Base-by-base conservation (phyloP, 176 grass and related monocot species). In the Musa beccarii region DNA sequence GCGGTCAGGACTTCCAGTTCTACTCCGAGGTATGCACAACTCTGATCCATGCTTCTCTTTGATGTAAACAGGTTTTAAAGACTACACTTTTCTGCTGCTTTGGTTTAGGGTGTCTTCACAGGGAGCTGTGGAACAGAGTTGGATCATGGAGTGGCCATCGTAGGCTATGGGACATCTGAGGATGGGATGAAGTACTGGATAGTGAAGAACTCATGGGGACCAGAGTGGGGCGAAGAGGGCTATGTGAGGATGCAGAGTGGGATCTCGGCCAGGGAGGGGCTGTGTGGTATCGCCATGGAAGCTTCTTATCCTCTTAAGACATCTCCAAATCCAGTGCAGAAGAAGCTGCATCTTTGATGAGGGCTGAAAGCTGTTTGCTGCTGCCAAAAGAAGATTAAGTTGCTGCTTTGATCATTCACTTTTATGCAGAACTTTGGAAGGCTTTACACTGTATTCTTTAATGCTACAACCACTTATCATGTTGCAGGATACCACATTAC, bases 101-200 rank as follows among this genome's bases (percentile, higher is more conserved):
- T 34, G 3, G 29, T 34, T 34, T 64, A 96, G 89, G 92, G 92
- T n/a, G 87, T 96, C 14, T 96, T 92, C 83, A 96, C 76, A 3
- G 75, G 13, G 43, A 64, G 21, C 49, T 53, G 53, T 13, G 74
- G 74, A 51, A 66, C 24, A 34, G 11, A 74, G 6, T 20, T 74
- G 24, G 72, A 74, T 29, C 72, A 74, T 74, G 72, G 72, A 56
- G 72, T 74, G 2, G 52, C 53, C 24, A 17, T 55, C 0, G 72
- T 74, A 55, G 69, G 69, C 10, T 72, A 72, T 72, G 69, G 69
- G 9, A 52, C 69, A 20, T 23, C 69, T 52, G 9, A 19, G 9
- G 69, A 52, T 52, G 69, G 50, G 16, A 53, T 20, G 5, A 23
- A 72, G 19, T 72, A 72, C n/a, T 72, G 69, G 69, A 52, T 72